phyloP scores from a whole-genome alignment of 495 filamentous ascomycete genomes.

The Podospora pseudopauciseta region DNA sequence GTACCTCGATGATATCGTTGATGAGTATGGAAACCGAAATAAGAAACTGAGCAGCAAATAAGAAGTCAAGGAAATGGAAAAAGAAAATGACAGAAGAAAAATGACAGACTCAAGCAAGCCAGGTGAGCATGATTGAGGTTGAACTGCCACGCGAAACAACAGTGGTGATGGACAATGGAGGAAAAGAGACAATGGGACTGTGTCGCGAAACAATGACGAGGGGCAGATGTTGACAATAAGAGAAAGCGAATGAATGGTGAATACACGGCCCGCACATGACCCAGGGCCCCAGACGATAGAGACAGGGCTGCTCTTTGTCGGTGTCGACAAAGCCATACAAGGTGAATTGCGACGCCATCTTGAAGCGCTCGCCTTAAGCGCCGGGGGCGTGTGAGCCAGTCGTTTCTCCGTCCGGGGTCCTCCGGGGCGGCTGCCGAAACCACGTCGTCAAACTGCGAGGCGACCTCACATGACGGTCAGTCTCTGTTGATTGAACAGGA shows the following conservation, averaged over 20 bases:
- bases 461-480: neutral
- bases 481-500: neutral
- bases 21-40: slow-evolving; percentile 15
- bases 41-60: slow-evolving; percentile 16
- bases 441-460: neutral
- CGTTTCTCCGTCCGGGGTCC: slow-evolving; percentile 18
- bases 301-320: neutral
- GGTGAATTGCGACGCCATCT: neutral
- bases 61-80: slow-evolving; percentile 14
- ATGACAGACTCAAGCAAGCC: slow-evolving; percentile 12
- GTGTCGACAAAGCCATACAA: slow-evolving; percentile 5
- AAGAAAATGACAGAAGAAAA: slow-evolving; percentile 15
- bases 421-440: slow-evolving; percentile 26
- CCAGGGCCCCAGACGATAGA: slow-evolving; percentile 11
- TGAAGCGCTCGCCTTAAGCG: slow-evolving; percentile 20
- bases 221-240: neutral
- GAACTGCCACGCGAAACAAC: slow-evolving; percentile 19
- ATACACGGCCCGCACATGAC: slow-evolving; percentile 13
- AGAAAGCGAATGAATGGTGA: slow-evolving; percentile 3
- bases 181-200: neutral
- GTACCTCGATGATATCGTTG: slow-evolving; percentile 8
- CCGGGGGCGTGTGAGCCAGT: slow-evolving; percentile 25
- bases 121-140: neutral
- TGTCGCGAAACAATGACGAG: slow-evolving; percentile 23
- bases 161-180: slow-evolving; percentile 13